These are phyloP conservation scores for Penicillium diatomitis DNA, from an alignment of 495 filamentous ascomycete species.

Conservation along the genomic window DNA sequence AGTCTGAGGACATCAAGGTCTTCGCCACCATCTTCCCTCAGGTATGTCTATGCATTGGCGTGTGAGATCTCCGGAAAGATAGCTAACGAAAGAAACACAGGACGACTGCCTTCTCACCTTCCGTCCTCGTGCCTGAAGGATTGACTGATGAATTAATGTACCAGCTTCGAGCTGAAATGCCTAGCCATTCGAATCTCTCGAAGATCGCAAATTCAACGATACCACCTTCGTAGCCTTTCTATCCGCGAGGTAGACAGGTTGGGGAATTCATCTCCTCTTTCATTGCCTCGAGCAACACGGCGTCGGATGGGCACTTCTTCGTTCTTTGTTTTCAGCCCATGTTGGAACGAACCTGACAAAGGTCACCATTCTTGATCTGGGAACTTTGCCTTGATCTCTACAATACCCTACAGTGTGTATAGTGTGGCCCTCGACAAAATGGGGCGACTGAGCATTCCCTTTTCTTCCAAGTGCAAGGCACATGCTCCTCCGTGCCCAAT, in stretches of 20 bases:
- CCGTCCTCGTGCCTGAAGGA: conserved; percentile 30
- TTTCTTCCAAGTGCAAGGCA: conserved; percentile 2
- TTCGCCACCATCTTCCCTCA: conserved; percentile 97
- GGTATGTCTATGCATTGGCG: conserved; percentile 44
- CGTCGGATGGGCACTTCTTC: too few relatives aligned
- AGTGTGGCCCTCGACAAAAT: too few relatives aligned
- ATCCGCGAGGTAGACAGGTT: conserved; percentile 33
- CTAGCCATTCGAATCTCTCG: conserved; percentile 8
- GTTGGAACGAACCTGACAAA: neutral
- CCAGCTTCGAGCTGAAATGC: conserved; percentile 15
- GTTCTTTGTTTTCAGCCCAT: too few relatives aligned
- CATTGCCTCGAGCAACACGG: neutral
- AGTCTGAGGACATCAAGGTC: conserved; percentile 92
- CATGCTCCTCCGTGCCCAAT: too few relatives aligned
- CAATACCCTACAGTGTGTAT: too few relatives aligned
- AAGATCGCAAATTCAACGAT: conserved; percentile 14
- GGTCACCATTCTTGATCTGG: neutral
- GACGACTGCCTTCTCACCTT: conserved; percentile 37
- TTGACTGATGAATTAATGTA: conserved; percentile 6
- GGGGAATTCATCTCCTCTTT: conserved; percentile 6
- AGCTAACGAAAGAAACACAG: conserved; percentile 18
- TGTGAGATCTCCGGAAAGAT: neutral
- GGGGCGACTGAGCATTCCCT: conserved; percentile 2
- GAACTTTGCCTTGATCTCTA: neutral
- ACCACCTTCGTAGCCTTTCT: conserved; percentile 19